These are phyloP conservation scores for Epichloe baconii DNA, from an alignment of 2,329 filamentous ascomycete genomes.

Conservation along the genomic window DNA sequence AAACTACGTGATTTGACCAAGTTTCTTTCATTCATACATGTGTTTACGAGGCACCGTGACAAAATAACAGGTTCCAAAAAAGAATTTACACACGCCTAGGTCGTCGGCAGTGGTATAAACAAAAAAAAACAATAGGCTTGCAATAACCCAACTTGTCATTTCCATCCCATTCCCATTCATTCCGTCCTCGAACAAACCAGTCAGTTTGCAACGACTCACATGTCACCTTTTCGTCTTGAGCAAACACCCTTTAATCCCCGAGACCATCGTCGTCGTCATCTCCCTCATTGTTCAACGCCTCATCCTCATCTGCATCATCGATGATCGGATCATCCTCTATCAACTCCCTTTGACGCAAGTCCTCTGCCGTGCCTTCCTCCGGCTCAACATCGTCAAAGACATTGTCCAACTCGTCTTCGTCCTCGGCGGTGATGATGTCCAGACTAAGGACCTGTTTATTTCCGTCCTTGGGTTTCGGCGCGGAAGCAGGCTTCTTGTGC, in stretches of 20 bases:
- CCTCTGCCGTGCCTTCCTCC: constrained; percentile 47
- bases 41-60: too few relatives aligned
- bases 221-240: too few relatives aligned
- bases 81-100: too few relatives aligned
- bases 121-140: neutral
- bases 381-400: constrained; percentile 36
- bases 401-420: constrained; percentile 23
- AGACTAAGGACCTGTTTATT: constrained; percentile 25
- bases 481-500: constrained; percentile 25
- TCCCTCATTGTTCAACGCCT: constrained; percentile 21
- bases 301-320: constrained; percentile 21
- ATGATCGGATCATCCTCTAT: constrained; percentile 34
- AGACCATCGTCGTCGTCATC: constrained; percentile 31
- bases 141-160: neutral
- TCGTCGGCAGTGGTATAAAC: neutral
- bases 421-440: constrained; percentile 31
- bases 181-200: neutral
- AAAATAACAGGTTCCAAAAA: too few relatives aligned
- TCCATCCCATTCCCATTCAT: neutral
- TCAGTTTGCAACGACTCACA: neutral
- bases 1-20: too few relatives aligned
- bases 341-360: constrained; percentile 41
- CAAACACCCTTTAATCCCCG: constrained; percentile 23
- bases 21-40: too few relatives aligned
- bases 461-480: constrained; percentile 11